Evolutionary conservation across 345 rosid genomes (phyloP).

Genomic region (Chamaenerion angustifolium): DNA sequence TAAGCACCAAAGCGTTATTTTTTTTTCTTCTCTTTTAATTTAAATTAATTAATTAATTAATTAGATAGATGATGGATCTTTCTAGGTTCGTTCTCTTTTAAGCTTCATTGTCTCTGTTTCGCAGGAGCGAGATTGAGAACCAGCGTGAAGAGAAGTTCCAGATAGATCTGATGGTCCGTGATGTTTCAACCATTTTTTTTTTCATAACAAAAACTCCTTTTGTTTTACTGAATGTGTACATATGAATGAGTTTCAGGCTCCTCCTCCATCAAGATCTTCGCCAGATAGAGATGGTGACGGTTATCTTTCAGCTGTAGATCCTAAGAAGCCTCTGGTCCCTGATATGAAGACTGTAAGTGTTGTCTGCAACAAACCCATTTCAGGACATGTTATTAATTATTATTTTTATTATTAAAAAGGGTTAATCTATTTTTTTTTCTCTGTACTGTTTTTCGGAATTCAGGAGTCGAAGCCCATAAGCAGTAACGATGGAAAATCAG

Average conservation of each 20-base stretch:
- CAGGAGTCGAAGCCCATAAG: constrained; percentile 44
- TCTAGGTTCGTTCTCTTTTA: neutral
- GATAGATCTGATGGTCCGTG: constrained; percentile 96
- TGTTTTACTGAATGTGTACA: neutral
- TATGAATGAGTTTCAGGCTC: constrained; percentile 33
- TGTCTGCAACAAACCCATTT: neutral
- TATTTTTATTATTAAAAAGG: neutral
- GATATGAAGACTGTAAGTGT: constrained; percentile 61
- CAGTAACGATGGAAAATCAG: constrained; percentile 31
- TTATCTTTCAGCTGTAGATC: constrained; percentile 42
- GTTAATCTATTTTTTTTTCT: constrained; percentile 5
- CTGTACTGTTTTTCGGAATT: neutral
- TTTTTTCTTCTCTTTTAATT: neutral
- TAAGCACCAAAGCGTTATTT: constrained; percentile 14
- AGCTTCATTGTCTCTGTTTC: neutral
- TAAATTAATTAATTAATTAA: neutral
- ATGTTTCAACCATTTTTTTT: neutral
- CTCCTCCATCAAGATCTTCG: constrained; percentile 74
- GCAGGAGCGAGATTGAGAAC: constrained; percentile 18
- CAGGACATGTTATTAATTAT: neutral
- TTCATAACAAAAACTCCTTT: neutral
- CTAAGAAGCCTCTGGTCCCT: constrained; percentile 39
- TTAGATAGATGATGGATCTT: constrained; percentile 1
- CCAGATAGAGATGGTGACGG: constrained; percentile 66
- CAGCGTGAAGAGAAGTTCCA: constrained; percentile 60